A percentile compares a stretch with the other conserved stretches of the same genome.
Conservation (phyloP, 306 rosid species). For the Vigna angularis region DNA sequence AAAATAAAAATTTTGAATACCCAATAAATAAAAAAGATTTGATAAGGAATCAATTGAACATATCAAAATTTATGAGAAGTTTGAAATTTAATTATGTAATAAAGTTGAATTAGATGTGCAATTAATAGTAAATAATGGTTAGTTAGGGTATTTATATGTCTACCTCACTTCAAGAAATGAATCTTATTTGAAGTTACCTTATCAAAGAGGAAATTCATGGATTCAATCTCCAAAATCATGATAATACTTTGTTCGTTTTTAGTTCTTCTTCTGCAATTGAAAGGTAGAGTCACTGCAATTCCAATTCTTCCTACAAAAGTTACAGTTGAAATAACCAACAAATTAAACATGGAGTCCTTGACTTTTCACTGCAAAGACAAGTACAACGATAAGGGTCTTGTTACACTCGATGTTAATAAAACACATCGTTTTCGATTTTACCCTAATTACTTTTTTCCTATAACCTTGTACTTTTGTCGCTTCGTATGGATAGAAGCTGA, state of each 20-base stretch:
- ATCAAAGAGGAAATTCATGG: neutral
- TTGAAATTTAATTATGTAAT: too few relatives aligned
- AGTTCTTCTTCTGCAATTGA: too few relatives aligned
- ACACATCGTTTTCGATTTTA: neutral
- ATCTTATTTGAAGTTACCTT: neutral
- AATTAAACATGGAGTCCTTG: neutral
- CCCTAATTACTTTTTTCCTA: rapidly evolving
- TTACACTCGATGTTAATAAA: neutral
- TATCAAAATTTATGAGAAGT: too few relatives aligned
- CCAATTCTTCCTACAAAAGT: neutral
- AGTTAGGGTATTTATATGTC: neutral
- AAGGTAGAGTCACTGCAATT: too few relatives aligned
- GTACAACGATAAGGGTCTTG: neutral
- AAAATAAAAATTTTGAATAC: too few relatives aligned
- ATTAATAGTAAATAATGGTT: neutral
- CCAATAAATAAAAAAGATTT: too few relatives aligned
- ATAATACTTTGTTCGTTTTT: too few relatives aligned
- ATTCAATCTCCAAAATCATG: neutral
- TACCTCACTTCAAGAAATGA: neutral
- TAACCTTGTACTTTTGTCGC: neutral
- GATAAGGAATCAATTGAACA: too few relatives aligned
- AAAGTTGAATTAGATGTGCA: too few relatives aligned
- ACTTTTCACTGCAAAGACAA: neutral
- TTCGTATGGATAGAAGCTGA: neutral
- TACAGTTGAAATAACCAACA: neutral